These are phyloP conservation scores for Erythrophleum ivorense DNA, from an alignment of 331 rosid genomes.

Conservation along the genomic window DNA sequence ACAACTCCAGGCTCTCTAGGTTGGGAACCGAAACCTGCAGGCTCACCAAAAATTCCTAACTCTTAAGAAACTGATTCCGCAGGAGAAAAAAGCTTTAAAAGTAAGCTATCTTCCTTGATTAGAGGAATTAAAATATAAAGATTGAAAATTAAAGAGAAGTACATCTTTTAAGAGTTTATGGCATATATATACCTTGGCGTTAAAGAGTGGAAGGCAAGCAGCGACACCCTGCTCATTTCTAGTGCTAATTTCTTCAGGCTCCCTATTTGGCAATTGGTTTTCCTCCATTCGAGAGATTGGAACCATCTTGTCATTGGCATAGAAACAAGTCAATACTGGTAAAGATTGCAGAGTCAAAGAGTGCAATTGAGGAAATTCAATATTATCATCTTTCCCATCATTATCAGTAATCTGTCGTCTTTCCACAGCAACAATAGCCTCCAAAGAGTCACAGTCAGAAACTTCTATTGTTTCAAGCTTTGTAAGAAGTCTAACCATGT, in stretches of 20 bases:
- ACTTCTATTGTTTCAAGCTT: slow-evolving; percentile 34
- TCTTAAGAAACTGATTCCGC: not conserved
- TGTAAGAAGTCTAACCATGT: not conserved
- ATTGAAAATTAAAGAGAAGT: not conserved
- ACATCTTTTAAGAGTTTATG: not conserved
- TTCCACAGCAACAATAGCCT: slow-evolving; percentile 18
- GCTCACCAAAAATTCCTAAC: not conserved
- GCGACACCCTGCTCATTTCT: too few species aligned
- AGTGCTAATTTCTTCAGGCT: not conserved
- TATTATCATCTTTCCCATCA: not conserved
- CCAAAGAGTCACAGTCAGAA: slow-evolving; percentile 16
- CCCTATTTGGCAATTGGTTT: not conserved
- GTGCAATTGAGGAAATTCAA: slow-evolving; percentile 36
- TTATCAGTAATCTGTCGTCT: not conserved
- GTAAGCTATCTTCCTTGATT: not conserved
- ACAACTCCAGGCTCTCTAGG: slow-evolving; percentile 32
- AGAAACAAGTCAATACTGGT: slow-evolving; percentile 27
- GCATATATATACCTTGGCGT: not conserved
- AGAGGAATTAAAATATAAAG: not conserved
- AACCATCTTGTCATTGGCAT: not conserved
- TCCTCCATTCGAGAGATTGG: not conserved
- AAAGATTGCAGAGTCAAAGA: slow-evolving; percentile 31
- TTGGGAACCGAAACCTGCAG: slow-evolving; percentile 39
- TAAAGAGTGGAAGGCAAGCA: not conserved
- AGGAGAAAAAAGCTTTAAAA: not conserved